These are phyloP conservation scores for Arctostaphylos glauca DNA, from an alignment of 148 eudicot species.

Conservation along the genomic window DNA sequence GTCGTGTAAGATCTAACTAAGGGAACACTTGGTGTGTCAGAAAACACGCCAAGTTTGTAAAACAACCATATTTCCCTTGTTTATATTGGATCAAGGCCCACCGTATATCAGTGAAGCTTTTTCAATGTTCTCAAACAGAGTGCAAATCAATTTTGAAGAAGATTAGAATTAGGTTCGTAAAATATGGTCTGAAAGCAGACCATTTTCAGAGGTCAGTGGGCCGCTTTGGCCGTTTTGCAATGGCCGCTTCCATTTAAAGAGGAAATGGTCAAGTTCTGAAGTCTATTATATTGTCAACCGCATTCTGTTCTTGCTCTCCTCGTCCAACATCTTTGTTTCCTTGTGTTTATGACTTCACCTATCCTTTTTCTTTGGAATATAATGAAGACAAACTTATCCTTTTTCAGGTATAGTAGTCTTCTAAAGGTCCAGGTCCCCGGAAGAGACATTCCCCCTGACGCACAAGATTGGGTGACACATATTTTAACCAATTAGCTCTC, in stretches of 20 bases:
- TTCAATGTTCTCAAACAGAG: not conserved
- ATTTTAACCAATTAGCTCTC: slow-evolving; percentile 43
- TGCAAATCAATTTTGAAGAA: not conserved
- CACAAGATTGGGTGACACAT: slow-evolving; percentile 61
- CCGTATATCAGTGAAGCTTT: not conserved
- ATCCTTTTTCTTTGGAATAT: not conserved
- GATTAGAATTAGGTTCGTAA: not conserved
- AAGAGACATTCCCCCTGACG: slow-evolving; percentile 84
- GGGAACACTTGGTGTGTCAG: not conserved
- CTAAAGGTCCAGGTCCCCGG: slow-evolving; percentile 83
- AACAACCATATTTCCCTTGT: not conserved
- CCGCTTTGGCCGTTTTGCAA: not conserved
- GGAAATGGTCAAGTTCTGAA: not conserved
- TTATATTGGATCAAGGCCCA: not conserved
- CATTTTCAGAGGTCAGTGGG: not conserved
- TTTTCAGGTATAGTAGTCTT: slow-evolving; percentile 69
- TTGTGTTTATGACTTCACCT: not conserved
- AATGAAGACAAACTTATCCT: no score
- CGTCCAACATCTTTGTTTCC: not conserved
- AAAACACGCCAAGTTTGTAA: not conserved
- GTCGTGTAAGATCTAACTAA: no score
- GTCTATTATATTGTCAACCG: not conserved
- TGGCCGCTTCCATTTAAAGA: not conserved
- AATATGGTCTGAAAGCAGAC: not conserved
- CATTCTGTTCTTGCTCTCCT: not conserved